Conservation (phyloP, 495 filamentous ascomycete genomes). For the Aspergillus egyptiacus region DNA sequence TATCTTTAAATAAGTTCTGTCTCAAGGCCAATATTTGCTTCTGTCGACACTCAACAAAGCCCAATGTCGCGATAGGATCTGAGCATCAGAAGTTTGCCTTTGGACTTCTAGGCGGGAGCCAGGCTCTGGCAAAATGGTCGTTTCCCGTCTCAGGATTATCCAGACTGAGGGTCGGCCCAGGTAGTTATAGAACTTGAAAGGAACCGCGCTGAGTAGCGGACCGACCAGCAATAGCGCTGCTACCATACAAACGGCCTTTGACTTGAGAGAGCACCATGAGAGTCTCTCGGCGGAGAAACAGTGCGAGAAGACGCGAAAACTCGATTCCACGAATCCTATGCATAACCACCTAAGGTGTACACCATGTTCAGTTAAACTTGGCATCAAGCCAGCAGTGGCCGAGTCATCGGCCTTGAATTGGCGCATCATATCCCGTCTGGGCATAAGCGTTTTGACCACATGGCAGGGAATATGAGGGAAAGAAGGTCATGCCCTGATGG, state of each 20-base stretch:
- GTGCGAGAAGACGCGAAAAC: conserved; percentile 6
- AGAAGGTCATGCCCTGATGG: conserved; percentile 5
- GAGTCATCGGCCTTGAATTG: neutral
- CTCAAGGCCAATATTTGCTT: neutral
- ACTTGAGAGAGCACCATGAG: conserved; percentile 4
- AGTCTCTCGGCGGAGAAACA: conserved; percentile 9
- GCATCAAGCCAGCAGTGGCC: conserved; percentile 1
- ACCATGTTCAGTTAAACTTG: conserved; percentile 1
- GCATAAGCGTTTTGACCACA: neutral
- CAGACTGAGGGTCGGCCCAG: neutral
- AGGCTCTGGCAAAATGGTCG: neutral
- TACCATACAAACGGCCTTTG: conserved; percentile 1
- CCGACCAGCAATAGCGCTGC: neutral
- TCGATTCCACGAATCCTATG: conserved; percentile 19
- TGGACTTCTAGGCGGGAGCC: neutral
- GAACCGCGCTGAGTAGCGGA: conserved; percentile 1
- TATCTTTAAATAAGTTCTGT: neutral
- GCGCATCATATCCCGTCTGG: conserved; percentile 11
- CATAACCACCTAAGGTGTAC: neutral
- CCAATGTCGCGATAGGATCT: neutral
- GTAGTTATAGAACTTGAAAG: conserved; percentile 8
- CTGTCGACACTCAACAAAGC: no score
- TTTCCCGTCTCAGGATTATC: neutral
- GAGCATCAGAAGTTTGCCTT: neutral
- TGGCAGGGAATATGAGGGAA: conserved; percentile 3